A percentile compares a stretch with the other conserved stretches of the same genome.
Evolutionary conservation across 768 basidiomycete species (phyloP).

Genomic region (Serpula lacrymans): DNA sequence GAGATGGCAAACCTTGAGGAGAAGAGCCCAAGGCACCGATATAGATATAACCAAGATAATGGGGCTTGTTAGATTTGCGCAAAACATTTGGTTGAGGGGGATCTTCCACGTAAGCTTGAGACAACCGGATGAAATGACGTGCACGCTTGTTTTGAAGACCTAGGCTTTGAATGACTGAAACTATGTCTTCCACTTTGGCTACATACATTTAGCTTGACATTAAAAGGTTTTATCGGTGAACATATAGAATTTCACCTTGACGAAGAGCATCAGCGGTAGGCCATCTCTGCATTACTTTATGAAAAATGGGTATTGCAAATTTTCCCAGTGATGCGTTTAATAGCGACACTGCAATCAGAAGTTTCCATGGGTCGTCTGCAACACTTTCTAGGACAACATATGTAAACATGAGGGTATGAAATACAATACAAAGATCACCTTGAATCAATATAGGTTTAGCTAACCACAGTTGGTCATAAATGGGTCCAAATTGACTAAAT

Average conservation of each 20-base stretch:
- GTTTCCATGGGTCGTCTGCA: slow-evolving; percentile 60
- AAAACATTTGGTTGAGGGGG: slow-evolving; percentile 34
- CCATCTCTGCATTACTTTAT: slow-evolving; percentile 53
- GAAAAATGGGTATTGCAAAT: slow-evolving; percentile 63
- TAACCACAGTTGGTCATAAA: no score
- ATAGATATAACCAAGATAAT: no score
- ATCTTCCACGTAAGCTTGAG: slow-evolving; percentile 45
- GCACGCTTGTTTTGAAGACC: slow-evolving; percentile 60
- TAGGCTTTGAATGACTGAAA: slow-evolving; percentile 45
- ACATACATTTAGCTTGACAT: neutral
- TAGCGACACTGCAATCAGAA: slow-evolving; percentile 62
- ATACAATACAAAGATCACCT: slow-evolving; percentile 13
- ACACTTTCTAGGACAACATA: slow-evolving; percentile 40
- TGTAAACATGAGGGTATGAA: neutral
- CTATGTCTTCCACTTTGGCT: slow-evolving; percentile 46
- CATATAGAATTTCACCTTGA: slow-evolving; percentile 39
- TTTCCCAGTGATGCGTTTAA: slow-evolving; percentile 70
- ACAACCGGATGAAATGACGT: slow-evolving; percentile 52
- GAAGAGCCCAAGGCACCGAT: no score
- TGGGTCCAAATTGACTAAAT: no score
- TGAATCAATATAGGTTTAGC: slow-evolving; percentile 31
- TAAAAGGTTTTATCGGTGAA: neutral
- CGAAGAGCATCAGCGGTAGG: slow-evolving; percentile 53
- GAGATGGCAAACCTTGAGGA: no score
- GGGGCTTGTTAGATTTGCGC: no score